Base-by-base conservation (phyloP, 805 yeast genomes). In the Sugiyamaella floridensis region DNA sequence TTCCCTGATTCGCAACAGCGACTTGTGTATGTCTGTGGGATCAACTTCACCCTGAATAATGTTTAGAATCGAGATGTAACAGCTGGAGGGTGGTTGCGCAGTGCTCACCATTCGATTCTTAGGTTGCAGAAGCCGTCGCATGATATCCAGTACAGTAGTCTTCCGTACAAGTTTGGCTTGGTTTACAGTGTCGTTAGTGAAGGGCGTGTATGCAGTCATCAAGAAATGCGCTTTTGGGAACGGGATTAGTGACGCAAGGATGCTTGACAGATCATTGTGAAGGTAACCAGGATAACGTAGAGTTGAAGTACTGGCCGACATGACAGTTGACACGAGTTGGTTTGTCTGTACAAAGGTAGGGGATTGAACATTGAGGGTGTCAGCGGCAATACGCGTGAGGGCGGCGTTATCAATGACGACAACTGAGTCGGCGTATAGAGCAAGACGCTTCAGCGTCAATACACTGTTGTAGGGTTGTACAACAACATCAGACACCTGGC, bases 391-490 rank as follows among this genome's bases (percentile, higher is more conserved):
- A 18, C 83, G 73, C 60, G 83, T 75, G 49, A 93, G 70, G 0
- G 97, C 90, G 56, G 85, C 88, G 67, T 93, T 93, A 65, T 93
- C 98, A 63, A 90, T 85, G 4, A 92, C 93, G n/a, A 89, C 76
- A 44, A 87, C 83, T 2, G 89, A 84, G 67, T 93, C 97, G 43
- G 96, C 86, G 61, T 79, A 80, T 58, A 89, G 93, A 4, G 88
- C 84, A 55, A 93, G 74, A 59, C 98, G 72, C 65, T 82, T 81
- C 60, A 95, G 73, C 0, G 99, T 84, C 50, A 93, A 70, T 18
- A 93, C 76, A 0, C 95, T 84, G 67, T 93, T 93, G 69, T 93
- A 93, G 0, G 99, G 98, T 65, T 93, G 98, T 4, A 95, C 97
- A 16, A 95, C 98, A n/a, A 90, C 97, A 61, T 92, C 98, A 1